Conservation (phyloP, 345 rosid genomes). For the Ceriops decandra region DNA sequence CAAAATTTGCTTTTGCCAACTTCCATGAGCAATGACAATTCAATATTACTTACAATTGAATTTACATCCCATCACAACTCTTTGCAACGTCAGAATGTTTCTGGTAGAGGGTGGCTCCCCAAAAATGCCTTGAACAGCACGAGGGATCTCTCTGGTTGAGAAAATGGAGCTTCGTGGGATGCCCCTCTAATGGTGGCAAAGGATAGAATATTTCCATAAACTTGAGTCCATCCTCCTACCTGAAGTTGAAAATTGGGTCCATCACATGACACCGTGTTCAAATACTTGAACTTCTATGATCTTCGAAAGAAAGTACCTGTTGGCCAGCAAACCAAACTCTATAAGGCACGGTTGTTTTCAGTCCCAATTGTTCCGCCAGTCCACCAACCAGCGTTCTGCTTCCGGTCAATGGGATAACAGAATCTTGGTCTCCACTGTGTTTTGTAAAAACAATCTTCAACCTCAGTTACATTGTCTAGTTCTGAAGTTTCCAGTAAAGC, state of each 20-base stretch:
- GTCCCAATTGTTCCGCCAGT: constrained; percentile 39
- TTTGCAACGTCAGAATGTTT: constrained; percentile 45
- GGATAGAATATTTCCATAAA: constrained; percentile 54
- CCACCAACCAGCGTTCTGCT: constrained; percentile 62
- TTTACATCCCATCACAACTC: constrained; percentile 14
- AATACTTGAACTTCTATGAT: not conserved
- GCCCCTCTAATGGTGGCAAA: constrained; percentile 41
- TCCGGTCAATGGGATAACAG: constrained; percentile 47
- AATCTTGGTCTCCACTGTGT: constrained; percentile 53
- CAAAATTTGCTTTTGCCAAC: constrained; percentile 25
- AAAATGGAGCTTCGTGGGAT: constrained; percentile 38
- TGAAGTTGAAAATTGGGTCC: constrained; percentile 18
- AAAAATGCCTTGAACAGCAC: constrained; percentile 32
- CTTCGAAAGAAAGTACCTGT: constrained; percentile 18
- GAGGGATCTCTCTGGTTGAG: constrained; percentile 32
- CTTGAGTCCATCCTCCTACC: constrained; percentile 69
- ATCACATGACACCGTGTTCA: not conserved
- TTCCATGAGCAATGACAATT: constrained; percentile 15
- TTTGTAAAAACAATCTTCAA: constrained; percentile 3
- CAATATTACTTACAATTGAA: constrained; percentile 32
- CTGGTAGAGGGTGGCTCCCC: constrained; percentile 25
- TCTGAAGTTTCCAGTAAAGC: not conserved
- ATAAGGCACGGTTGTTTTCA: constrained; percentile 29
- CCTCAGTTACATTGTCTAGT: not conserved
- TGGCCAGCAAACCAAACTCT: constrained; percentile 35